Evolutionary conservation across 768 basidiomycete genomes (phyloP).

Genomic region (Tephrocybe sp.): DNA sequence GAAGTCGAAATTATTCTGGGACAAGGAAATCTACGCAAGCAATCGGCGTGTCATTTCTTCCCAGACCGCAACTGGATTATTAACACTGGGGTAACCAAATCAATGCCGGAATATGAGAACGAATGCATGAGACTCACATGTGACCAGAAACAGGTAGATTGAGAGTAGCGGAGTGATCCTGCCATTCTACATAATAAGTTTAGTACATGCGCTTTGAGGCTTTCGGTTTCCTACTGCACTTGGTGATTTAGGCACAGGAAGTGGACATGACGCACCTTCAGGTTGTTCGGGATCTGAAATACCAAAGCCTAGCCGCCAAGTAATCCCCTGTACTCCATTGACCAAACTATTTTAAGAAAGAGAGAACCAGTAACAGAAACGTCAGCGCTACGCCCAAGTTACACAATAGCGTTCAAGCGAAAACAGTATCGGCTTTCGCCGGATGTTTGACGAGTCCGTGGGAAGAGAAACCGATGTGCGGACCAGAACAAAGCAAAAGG

Average conservation of each 20-base stretch:
- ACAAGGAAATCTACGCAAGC: constrained; percentile 13
- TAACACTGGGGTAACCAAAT: constrained; percentile 35
- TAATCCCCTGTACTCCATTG: constrained; percentile 59
- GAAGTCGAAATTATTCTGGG: constrained; percentile 1
- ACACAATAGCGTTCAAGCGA: constrained; percentile 3
- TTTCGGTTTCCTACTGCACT: background rate
- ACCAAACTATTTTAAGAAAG: constrained; percentile 34
- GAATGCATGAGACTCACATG: constrained; percentile 36
- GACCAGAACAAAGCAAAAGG: constrained; percentile 1
- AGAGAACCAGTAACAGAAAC: constrained; percentile 1
- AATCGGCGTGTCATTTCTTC: constrained; percentile 35
- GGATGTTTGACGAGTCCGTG: constrained; percentile 10
- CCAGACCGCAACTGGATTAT: constrained; percentile 57
- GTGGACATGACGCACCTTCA: constrained; percentile 39
- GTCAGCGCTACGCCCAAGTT: constrained; percentile 1
- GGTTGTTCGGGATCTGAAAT: constrained; percentile 47
- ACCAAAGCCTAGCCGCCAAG: constrained; percentile 63
- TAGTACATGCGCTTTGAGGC: background rate
- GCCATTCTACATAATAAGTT: constrained; percentile 44
- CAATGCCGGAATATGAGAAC: constrained; percentile 2
- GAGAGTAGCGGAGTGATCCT: constrained; percentile 50
- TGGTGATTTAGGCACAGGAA: background rate
- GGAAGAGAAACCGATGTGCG: constrained; percentile 10
- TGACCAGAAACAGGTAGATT: constrained; percentile 47
- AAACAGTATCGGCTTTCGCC: constrained; percentile 15